phyloP scores from a whole-genome alignment of 2,329 filamentous ascomycete genomes.

The Ophiostoma triangulosporum region DNA sequence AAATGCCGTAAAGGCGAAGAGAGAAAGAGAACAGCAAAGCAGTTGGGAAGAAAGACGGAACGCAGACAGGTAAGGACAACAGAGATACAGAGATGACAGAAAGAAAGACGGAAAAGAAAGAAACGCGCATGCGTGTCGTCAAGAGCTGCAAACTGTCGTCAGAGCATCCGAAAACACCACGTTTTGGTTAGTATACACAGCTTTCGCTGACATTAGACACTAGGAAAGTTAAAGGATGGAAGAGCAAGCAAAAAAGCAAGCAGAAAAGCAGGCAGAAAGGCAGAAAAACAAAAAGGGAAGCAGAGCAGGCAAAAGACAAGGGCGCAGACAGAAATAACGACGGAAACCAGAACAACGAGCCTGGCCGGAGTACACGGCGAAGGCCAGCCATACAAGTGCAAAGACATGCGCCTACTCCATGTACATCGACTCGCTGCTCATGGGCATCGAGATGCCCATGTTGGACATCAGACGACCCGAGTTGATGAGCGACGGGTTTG shows the following conservation, averaged over 20 bases:
- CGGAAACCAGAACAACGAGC: background rate
- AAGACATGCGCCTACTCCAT: slow-evolving; percentile 29
- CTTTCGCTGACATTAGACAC: background rate
- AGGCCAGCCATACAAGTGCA: background rate
- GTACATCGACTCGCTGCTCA: slow-evolving; percentile 36
- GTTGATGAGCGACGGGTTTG: slow-evolving; percentile 8
- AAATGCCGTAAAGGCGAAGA: background rate
- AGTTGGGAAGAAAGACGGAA: background rate
- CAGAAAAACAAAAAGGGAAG: background rate
- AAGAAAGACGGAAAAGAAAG: background rate
- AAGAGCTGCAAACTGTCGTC: background rate
- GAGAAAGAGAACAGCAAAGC: background rate
- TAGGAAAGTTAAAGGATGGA: background rate
- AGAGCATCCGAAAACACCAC: background rate
- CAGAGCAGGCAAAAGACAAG: background rate
- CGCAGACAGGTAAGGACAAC: background rate
- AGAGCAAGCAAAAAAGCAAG: slow-evolving; percentile 11
- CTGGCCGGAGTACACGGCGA: background rate
- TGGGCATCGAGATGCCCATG: slow-evolving; percentile 31
- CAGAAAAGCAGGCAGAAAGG: slow-evolving; percentile 6
- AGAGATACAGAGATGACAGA: background rate
- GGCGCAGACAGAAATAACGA: background rate
- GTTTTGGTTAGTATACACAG: slow-evolving; percentile 1
- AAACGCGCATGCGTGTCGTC: background rate
- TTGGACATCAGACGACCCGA: slow-evolving; percentile 19